Evolutionary conservation across 2,329 filamentous ascomycete genomes (phyloP), one percentile per base, ranked within the genome.

Genomic region (Cordyceps militaris): DNA sequence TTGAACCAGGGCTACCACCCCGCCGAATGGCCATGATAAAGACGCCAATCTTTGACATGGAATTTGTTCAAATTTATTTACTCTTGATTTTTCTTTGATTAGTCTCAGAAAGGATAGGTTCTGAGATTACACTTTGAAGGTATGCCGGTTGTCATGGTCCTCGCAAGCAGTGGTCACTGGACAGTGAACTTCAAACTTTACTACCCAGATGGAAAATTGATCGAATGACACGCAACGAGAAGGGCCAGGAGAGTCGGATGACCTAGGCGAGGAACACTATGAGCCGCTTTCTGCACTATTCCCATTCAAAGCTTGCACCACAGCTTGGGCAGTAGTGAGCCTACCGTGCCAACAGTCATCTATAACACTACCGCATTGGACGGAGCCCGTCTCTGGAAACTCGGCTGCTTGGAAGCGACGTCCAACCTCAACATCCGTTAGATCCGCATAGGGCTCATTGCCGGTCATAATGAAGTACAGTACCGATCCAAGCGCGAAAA

Each of bases 391-490:
- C 49, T 40, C 36, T 6, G 49, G 49, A 52, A 52, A 52, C 49
- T 40, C 36, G 3, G 34, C 23, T 52, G 49, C 36, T 30, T 42
- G 49, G 24, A 52, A 42, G 49, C 16, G 49, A 21, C 36, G 49
- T 4, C 66, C 61, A 32, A 71, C 64, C 56, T 70, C 66, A 47
- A 64, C 61, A 49, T 69, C 67, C 44, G 62, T 55, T 14, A 71
- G 53, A 53, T 66, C 62, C 13, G 57, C 56, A 59, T 68, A 72
- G 21, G 69, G 69, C 57, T 66, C 62, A 36, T 61, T 61, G 44
- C 67, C 67, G 32, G 64, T 63, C 65, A 71, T 67, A 24, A 73
- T 70, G 34, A 64, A 67, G 62, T 72, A 72, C 30, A 72, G 64
- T 21, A 66, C 63, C 9, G 69, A 70, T 36, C 71, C 70, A 10